Conservation (phyloP, 2,329 filamentous ascomycete species). For the Pseudopyrenochaeta lycopersici region DNA sequence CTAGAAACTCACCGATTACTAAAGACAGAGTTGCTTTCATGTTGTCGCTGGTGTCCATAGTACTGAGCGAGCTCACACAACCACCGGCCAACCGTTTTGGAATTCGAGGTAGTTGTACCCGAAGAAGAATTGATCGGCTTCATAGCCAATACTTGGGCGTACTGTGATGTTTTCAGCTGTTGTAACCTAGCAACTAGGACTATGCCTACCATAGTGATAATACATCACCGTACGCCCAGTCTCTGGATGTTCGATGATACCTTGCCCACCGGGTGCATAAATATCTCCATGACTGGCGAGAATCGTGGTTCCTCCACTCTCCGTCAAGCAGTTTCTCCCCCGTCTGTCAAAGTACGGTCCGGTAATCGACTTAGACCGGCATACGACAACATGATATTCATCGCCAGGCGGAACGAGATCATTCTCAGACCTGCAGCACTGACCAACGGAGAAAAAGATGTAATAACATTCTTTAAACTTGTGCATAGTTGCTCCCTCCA, state of each 20-base stretch:
- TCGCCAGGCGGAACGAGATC: slow-evolving; percentile 59
- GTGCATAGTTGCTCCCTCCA: slow-evolving; percentile 64
- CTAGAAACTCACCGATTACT: background rate
- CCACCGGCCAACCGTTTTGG: slow-evolving; percentile 38
- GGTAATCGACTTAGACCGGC: slow-evolving; percentile 60
- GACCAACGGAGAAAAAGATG: slow-evolving; percentile 68
- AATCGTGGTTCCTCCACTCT: slow-evolving; percentile 67
- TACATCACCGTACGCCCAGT: slow-evolving; percentile 33
- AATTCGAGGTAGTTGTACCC: slow-evolving; percentile 45
- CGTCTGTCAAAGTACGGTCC: slow-evolving; percentile 57
- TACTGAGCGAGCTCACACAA: slow-evolving; percentile 7
- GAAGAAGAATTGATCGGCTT: slow-evolving; percentile 35
- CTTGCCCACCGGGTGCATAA: slow-evolving; percentile 47
- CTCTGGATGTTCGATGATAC: slow-evolving; percentile 28
- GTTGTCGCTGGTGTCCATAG: too few species aligned
- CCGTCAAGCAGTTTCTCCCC: slow-evolving; percentile 52
- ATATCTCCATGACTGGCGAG: slow-evolving; percentile 63
- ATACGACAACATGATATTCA: slow-evolving; percentile 72
- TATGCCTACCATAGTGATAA: slow-evolving; percentile 42
- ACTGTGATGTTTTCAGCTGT: slow-evolving; percentile 17
- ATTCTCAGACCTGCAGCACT: slow-evolving; percentile 66
- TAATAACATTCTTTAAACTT: slow-evolving; percentile 64
- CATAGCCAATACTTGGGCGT: slow-evolving; percentile 33
- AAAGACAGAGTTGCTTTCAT: background rate
- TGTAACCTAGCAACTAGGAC: background rate